Evolutionary conservation across 768 basidiomycete genomes (phyloP).

Genomic region (Neoboletus magnificus): DNA sequence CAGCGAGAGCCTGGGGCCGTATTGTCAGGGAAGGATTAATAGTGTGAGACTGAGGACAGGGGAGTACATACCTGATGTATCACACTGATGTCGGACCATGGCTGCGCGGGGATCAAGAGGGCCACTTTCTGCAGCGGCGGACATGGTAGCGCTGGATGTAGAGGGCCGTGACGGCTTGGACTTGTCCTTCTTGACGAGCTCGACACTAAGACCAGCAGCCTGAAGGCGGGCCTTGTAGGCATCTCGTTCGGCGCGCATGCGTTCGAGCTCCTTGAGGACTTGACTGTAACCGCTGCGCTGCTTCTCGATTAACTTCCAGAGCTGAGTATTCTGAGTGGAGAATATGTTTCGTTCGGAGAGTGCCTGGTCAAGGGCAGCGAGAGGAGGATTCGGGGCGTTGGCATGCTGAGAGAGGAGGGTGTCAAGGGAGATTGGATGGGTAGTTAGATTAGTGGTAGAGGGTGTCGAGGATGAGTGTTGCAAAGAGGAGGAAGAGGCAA

Average conservation of each 20-base stretch:
- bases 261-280: slow-evolving; percentile 80
- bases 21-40: neutral
- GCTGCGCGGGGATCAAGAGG: slow-evolving; percentile 26
- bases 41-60: neutral
- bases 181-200: slow-evolving; percentile 35
- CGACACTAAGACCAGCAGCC: slow-evolving; percentile 35
- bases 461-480: slow-evolving; percentile 23
- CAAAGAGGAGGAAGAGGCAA: slow-evolving; percentile 31
- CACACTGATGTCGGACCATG: slow-evolving; percentile 29
- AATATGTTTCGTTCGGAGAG: slow-evolving; percentile 79
- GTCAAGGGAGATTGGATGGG: slow-evolving; percentile 45
- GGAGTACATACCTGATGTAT: slow-evolving; percentile 32
- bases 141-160: slow-evolving; percentile 22
- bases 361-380: slow-evolving; percentile 68
- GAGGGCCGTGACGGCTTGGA: slow-evolving; percentile 18
- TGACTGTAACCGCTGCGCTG: slow-evolving; percentile 79
- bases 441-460: slow-evolving; percentile 29
- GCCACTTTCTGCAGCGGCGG: slow-evolving; percentile 13
- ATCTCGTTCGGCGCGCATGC: slow-evolving; percentile 79
- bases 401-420: slow-evolving; percentile 55
- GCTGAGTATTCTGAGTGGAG: slow-evolving; percentile 79
- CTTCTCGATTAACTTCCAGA: slow-evolving; percentile 95
- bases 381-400: slow-evolving; percentile 47
- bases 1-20: slow-evolving; percentile 6
- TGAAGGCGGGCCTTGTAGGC: slow-evolving; percentile 40